Base-by-base conservation (phyloP, 306 rosid species). In the Rubus idaeus region DNA sequence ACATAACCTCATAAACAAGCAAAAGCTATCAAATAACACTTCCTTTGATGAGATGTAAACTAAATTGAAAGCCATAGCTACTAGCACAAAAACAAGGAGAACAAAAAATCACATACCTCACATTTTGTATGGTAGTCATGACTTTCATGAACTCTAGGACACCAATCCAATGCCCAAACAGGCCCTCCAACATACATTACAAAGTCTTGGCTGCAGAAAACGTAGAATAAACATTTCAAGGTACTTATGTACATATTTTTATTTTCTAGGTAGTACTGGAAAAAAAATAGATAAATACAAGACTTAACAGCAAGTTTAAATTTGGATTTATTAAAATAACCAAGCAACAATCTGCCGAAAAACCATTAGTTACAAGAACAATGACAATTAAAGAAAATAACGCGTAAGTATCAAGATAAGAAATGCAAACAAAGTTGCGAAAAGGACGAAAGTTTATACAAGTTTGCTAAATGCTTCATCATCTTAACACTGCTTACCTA, bases 131-230 rank as follows among this genome's bases (percentile, higher is more conserved):
- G 75, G 84, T 86, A 66, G 55, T 87, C 90, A 9, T 86, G 81
- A 37, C 67, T 84, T 83, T 76, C 84, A 67, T 81, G 86, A 74
- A 88, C 82, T 85, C 71, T 85, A 70, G 97, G 97, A 83, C 97
- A 95, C 99, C 99, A 95, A 83, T 95, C 96, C 83, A 95, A 71
- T 21, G 97, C 96, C 97, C 97, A 95, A 75, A 92, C 90, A 51
- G 90, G 75, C 65, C 99, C 97, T 80, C 99, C 97, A 82, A 82
- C 97, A 86, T 89, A 70, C 92, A 95, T 86, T 80, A 87, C 87
- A 87, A 86, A 92, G 82, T 95, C 95, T 82, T 86, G 91, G 88
- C 88, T 52, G 73, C 82, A 84, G 47, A 81, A 79, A 80, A 74
- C 57, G 80, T 39, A 58, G 49, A 30, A 68, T 20, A 58, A 16